Percentiles rank a stretch among this genome's conserved stretches.
These are phyloP conservation scores for Apophysomyces elegans DNA, from an alignment of 371 early-diverging fungal species.

Conservation along the genomic window DNA sequence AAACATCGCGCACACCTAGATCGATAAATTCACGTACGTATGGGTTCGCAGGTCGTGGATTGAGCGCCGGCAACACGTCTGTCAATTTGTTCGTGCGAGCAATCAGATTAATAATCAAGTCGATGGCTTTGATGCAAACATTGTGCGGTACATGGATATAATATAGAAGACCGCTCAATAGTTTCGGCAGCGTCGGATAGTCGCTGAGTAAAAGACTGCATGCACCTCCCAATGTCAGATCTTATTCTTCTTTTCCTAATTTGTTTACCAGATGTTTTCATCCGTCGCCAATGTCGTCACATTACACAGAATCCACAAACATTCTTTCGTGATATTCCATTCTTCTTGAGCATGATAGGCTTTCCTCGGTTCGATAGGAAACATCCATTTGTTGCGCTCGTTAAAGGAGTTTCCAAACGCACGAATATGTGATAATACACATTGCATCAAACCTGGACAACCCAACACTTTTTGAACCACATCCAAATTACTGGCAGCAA, in stretches of 20 bases:
- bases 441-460: slow-evolving; percentile 40
- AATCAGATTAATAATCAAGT: slow-evolving; percentile 24
- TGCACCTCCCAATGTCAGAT: background rate
- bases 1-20: slow-evolving; percentile 1
- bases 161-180: slow-evolving; percentile 20
- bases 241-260: slow-evolving; percentile 5
- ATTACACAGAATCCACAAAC: slow-evolving; percentile 60
- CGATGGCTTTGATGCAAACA: slow-evolving; percentile 27
- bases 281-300: slow-evolving; percentile 48
- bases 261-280: slow-evolving; percentile 30
- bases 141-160: slow-evolving; percentile 23
- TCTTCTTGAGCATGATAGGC: slow-evolving; percentile 36
- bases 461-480: slow-evolving; percentile 47
- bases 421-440: slow-evolving; percentile 35
- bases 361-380: slow-evolving; percentile 13
- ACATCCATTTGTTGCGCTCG: slow-evolving; percentile 20
- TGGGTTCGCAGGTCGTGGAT: slow-evolving; percentile 20
- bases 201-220: slow-evolving; percentile 24
- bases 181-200: slow-evolving; percentile 21
- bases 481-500: slow-evolving; percentile 52
- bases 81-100: slow-evolving; percentile 20
- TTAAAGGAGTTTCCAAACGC: slow-evolving; percentile 35
- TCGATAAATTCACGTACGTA: slow-evolving; percentile 20
- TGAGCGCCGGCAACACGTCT: slow-evolving; percentile 7
- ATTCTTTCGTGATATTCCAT: slow-evolving; percentile 61